Evolutionary conservation across 768 basidiomycete genomes (phyloP).

Genomic region (Gymnopilus junonius): DNA sequence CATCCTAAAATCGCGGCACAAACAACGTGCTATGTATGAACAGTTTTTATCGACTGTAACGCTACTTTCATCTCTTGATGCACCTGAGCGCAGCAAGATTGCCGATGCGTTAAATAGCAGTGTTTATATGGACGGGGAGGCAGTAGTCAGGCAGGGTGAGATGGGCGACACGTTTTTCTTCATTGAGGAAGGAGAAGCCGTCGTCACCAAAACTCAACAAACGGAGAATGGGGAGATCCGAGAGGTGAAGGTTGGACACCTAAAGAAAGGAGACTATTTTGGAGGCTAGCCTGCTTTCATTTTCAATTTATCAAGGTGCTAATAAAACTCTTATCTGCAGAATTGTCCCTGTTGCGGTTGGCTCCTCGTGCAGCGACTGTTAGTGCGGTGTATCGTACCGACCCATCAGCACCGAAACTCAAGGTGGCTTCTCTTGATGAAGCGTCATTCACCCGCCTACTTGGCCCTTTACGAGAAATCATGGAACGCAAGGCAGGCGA

Average conservation of each 20-base stretch:
- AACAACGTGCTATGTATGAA: constrained; percentile 95
- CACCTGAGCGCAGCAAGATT: constrained; percentile 93
- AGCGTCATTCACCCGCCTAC: constrained; percentile 89
- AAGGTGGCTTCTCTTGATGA: constrained; percentile 95
- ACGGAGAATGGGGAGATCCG: constrained; percentile 59
- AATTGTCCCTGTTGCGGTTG: constrained; percentile 86
- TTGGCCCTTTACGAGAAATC: constrained; percentile 91
- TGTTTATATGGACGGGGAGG: constrained; percentile 81
- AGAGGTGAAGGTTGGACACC: constrained; percentile 74
- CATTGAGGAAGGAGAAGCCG: constrained; percentile 91
- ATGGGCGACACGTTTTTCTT: constrained; percentile 98
- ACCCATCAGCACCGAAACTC: constrained; percentile 62
- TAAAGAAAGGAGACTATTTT: constrained; percentile 96
- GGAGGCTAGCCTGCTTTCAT: constrained; percentile 68
- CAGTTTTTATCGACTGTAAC: constrained; percentile 91
- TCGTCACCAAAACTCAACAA: constrained; percentile 77
- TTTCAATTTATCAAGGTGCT: not conserved
- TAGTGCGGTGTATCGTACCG: constrained; percentile 66
- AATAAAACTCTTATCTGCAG: constrained; percentile 42
- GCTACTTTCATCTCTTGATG: constrained; percentile 82
- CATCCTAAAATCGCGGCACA: constrained; percentile 90
- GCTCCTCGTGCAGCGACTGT: constrained; percentile 97
- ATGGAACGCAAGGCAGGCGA: constrained; percentile 92
- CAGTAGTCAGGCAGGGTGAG: constrained; percentile 91
- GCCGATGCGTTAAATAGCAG: constrained; percentile 92